phyloP scores from a whole-genome alignment of 1,139 yeast species.

The Blastobotrys illinoisensis region DNA sequence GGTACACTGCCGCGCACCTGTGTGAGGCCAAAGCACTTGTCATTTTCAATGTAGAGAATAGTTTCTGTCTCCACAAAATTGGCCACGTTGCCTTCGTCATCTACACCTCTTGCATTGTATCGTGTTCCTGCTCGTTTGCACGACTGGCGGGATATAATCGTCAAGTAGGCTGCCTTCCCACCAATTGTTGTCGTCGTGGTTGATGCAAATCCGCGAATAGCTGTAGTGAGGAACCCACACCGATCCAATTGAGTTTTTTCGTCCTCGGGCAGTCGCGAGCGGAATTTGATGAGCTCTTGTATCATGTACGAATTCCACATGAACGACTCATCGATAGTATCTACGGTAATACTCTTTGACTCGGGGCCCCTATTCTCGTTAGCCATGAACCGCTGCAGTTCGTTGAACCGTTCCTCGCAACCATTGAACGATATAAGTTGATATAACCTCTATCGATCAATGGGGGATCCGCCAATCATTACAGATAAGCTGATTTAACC shows the following conservation, averaged over 20 bases:
- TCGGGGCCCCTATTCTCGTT: slow-evolving; percentile 14
- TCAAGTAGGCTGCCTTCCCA: slow-evolving; percentile 49
- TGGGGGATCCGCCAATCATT: too few relatives aligned
- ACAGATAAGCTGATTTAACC: too few relatives aligned
- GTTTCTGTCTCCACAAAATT: slow-evolving; percentile 95
- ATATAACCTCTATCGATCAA: too few relatives aligned
- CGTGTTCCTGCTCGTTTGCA: slow-evolving; percentile 97
- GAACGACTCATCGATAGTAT: slow-evolving; percentile 58
- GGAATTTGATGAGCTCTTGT: slow-evolving; percentile 70
- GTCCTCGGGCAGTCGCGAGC: slow-evolving; percentile 60
- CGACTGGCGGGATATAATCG: slow-evolving; percentile 86
- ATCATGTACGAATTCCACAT: slow-evolving; percentile 97
- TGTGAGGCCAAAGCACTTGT: slow-evolving; percentile 65
- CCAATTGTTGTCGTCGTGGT: slow-evolving; percentile 54
- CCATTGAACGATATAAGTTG: too few relatives aligned
- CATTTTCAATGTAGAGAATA: slow-evolving; percentile 52
- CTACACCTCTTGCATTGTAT: slow-evolving; percentile 89
- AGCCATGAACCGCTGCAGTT: too few relatives aligned
- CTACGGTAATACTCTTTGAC: slow-evolving; percentile 38
- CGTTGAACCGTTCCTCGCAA: too few relatives aligned
- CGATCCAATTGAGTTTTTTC: slow-evolving; percentile 59
- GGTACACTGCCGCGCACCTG: slow-evolving; percentile 96
- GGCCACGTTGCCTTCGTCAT: slow-evolving; percentile 92
- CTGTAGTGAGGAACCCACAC: slow-evolving; percentile 80
- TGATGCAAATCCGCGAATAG: slow-evolving; percentile 90